Conservation (phyloP, 106 monocot genomes). For the Dactylorhiza incarnata region DNA sequence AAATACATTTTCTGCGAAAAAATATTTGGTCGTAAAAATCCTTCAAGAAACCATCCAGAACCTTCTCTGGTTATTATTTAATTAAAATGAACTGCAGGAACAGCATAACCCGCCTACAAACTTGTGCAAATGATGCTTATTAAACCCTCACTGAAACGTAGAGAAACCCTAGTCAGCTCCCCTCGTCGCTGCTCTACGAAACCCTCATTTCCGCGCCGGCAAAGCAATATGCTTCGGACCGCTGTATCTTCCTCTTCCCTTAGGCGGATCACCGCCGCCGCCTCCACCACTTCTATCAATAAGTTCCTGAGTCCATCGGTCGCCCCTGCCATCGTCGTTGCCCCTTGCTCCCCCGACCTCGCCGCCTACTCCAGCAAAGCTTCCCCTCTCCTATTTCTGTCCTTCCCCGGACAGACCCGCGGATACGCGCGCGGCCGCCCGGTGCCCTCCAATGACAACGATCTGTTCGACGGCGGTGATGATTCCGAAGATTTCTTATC, state of each 20-base stretch:
- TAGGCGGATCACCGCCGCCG: neutral
- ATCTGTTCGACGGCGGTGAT: neutral
- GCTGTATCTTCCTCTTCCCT: neutral
- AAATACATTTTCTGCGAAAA: too few species aligned
- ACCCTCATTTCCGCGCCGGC: neutral
- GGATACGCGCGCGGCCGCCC: neutral
- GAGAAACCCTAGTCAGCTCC: slow-evolving; percentile 1
- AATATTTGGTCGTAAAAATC: too few species aligned
- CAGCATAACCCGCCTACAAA: neutral
- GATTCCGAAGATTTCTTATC: neutral
- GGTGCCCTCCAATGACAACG: neutral
- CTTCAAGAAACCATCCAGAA: too few species aligned
- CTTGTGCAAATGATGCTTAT: neutral
- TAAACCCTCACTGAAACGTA: neutral
- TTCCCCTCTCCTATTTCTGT: neutral
- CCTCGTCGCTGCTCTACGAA: neutral
- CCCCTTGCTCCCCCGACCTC: neutral
- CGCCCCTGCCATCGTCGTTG: neutral
- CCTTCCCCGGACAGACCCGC: neutral
- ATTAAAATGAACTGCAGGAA: neutral
- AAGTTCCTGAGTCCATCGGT: neutral
- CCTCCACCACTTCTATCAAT: neutral
- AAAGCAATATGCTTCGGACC: neutral
- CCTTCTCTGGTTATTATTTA: too few species aligned
- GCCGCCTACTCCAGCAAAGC: neutral